Evolutionary conservation across 352 stramenopile genomes (phyloP), one percentile per base, ranked within the genome.

Genomic region (Phytophthora capsici): DNA sequence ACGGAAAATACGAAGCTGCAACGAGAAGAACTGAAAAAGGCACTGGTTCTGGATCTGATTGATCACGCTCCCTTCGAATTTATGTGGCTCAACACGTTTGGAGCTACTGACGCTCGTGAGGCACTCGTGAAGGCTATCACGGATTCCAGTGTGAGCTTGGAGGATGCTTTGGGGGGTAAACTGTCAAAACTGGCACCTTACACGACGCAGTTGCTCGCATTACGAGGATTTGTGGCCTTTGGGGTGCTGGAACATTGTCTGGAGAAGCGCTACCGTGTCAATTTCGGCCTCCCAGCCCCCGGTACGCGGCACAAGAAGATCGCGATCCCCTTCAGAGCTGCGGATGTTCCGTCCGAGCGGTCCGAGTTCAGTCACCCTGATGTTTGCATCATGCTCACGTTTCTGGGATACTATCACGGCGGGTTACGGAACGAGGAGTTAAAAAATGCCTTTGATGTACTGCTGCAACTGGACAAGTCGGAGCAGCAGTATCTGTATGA

Each of bases 301-400:
- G 62, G 60, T 1, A 64, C 71, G 0, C 86, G 85, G 23, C 36
- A 3, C 0, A 97, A 96, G 62, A 70, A 73, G 19, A 74, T 98
- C 19, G 90, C 87, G 8, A 88, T 98, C 14, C 93, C 91, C 17
- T 98, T 96, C 56, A 74, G 80, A 50, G 88, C 83, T 17, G 85
- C 84, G 7, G 88, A 96, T 66, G 86, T 94, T 16, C 90, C 91
- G 4, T 78, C 84, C 4, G 78, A 94, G 25, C 72, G 89, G 3
- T 84, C 83, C 3, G 93, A 98, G 61, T 98, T 96, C 72, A 91
- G 84, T 38, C 91, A 98, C 48, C 93, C 90, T 10, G 89, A 97
- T 56, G 80, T 91, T 28, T 83, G 82, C 17, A 88, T 98, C 38
- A 61, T 77, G 7, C 75, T 97, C 4, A 97, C 90, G 3, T 16